Evolutionary conservation across 805 yeast genomes (phyloP).

Genomic region (Myxozyma sirexii): DNA sequence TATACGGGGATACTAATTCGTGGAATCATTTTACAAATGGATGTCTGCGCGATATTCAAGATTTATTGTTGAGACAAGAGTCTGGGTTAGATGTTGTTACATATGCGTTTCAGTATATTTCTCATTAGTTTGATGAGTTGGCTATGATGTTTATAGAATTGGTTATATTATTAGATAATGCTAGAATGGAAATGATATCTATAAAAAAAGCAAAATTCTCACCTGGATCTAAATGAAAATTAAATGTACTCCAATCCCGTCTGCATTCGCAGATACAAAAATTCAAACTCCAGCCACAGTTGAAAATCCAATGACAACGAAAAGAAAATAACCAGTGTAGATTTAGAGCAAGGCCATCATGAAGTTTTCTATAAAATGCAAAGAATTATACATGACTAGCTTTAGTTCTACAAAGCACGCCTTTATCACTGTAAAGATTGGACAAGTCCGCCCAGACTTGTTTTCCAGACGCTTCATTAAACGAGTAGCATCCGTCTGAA

Average conservation of each 20-base stretch:
- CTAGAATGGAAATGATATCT: too few species aligned
- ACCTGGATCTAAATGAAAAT: too few species aligned
- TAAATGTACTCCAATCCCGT: too few species aligned
- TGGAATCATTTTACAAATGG: conserved; percentile 88
- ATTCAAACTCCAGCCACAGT: background rate
- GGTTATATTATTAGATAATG: too few species aligned
- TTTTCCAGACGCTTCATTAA: conserved; percentile 52
- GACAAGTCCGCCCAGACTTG: conserved; percentile 46
- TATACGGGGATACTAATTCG: conserved; percentile 95
- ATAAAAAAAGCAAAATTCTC: background rate
- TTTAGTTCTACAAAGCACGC: conserved; percentile 39
- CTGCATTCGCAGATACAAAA: background rate
- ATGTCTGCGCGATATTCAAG: conserved; percentile 68
- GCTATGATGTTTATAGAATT: too few species aligned
- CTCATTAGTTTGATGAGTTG: too few species aligned
- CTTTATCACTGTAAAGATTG: conserved; percentile 64
- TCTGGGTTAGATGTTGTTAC: conserved; percentile 66
- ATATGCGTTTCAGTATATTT: conserved; percentile 90
- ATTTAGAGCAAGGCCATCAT: background rate
- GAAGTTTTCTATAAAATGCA: background rate
- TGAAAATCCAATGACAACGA: too few species aligned
- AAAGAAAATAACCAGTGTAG: too few species aligned
- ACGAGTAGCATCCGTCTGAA: conserved; percentile 44
- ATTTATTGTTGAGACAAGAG: conserved; percentile 76
- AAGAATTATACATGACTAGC: conserved; percentile 9